These are phyloP conservation scores for Polysphondylium violaceum DNA, from an alignment of 78 protist species.

Conservation along the genomic window DNA sequence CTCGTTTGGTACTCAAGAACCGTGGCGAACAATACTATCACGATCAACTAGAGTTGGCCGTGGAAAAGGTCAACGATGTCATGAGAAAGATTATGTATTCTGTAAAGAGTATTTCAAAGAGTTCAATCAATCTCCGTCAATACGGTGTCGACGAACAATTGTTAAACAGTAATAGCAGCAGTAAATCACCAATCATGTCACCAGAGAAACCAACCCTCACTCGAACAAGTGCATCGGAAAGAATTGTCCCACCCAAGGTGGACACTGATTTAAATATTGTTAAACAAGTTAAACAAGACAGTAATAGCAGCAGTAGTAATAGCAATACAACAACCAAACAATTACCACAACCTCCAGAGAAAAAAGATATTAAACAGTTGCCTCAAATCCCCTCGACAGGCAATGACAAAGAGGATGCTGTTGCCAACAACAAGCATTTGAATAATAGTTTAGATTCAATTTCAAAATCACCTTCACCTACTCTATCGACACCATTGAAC, in stretches of 20 bases:
- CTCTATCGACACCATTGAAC: constrained; percentile 8
- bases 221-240: too few species aligned
- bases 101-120: constrained; percentile 32
- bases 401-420: too few species aligned
- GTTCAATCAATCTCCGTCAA: constrained; percentile 10
- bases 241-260: too few species aligned
- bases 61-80: constrained; percentile 42
- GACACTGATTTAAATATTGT: too few species aligned
- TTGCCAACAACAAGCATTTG: too few species aligned
- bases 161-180: not conserved
- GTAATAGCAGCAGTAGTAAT: not conserved
- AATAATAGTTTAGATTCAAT: too few species aligned
- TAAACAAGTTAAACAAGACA: too few species aligned
- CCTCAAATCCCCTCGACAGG: too few species aligned
- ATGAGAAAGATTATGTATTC: constrained; percentile 46
- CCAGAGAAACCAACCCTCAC: constrained; percentile 24
- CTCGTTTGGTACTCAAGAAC: constrained; percentile 33
- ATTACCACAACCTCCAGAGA: not conserved
- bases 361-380: too few species aligned
- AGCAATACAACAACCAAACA: constrained; percentile 8
- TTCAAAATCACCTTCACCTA: not conserved
- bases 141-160: constrained; percentile 12
- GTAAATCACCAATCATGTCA: constrained; percentile 15
- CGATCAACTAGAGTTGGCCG: constrained; percentile 69
- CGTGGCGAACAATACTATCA: constrained; percentile 58